Evolutionary conservation across 2,329 filamentous ascomycete genomes (phyloP), one percentile per base, ranked within the genome.

Genomic region (Arthrobotrys sphaeroides): DNA sequence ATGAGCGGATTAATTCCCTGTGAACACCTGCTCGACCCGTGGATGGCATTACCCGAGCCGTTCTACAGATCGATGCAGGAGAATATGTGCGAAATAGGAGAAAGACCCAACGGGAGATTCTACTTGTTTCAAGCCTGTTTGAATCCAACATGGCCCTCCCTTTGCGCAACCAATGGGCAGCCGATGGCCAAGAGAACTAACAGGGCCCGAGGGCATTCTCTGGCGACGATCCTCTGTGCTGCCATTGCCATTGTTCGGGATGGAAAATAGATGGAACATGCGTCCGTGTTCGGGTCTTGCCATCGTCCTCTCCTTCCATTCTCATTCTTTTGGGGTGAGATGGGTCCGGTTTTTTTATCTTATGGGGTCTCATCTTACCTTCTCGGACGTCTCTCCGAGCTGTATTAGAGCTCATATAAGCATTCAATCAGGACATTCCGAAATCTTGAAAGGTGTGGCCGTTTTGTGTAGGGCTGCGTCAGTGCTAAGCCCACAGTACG

Each of bases 91-190:
- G 64, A 59, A 74, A 74, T 74, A 74, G 70, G 70, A 74, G 70
- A 74, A 74, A n/a, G 20, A 49, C 20, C 47, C 70, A 74, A 64
- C 62, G 47, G 70, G 53, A 49, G 42, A 68, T 67, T 64, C 31
- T n/a, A n/a, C n/a, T n/a, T 68, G 70, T 74, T 74, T 74, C 70
- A 74, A 74, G 62, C 70, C 18, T 68, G 70, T 74, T 74, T 74
- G 62, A 68, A 61, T 59, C n/a, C 36, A 57, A 67, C 70, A 74
- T 59, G 70, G 70, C 64, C 53, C 55, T 55, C n/a, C 69, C 60
- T 31, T 67, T 64, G 40, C 60, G 22, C 59, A 42, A 57, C 69
- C 69, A 67, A 66, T 73, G 61, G 31, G 51, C 51, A 51, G 33
- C 28, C 60, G 53, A 43, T 43, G 20, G 69, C 69, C 69, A 73